Conservation (phyloP, 2,329 filamentous ascomycete genomes). For the Stachybotrys chlorohalonatus region DNA sequence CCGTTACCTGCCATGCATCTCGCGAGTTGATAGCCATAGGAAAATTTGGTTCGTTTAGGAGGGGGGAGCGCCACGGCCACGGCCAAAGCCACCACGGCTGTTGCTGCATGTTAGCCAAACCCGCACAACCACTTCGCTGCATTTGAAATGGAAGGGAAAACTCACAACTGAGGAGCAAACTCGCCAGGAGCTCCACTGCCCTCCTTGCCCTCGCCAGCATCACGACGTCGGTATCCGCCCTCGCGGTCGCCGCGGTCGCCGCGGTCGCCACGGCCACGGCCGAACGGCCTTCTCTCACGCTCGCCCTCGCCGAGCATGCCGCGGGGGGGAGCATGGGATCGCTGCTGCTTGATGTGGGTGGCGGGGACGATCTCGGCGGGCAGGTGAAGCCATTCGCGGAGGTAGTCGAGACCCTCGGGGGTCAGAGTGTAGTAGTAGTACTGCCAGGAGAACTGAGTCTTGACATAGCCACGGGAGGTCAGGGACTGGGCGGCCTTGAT, state of each 20-base stretch:
- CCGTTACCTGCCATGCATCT: conserved; percentile 34
- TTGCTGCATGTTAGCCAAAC: conserved; percentile 23
- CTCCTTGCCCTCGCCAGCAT: conserved; percentile 81
- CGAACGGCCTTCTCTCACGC: conserved; percentile 74
- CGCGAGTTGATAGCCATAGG: conserved; percentile 33
- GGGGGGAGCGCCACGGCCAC: conserved; percentile 73
- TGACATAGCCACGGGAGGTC: conserved; percentile 95
- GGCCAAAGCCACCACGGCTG: conserved; percentile 80
- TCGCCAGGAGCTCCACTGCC: conserved; percentile 84
- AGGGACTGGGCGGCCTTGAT: conserved; percentile 99
- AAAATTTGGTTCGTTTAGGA: conserved; percentile 42
- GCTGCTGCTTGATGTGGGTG: conserved; percentile 99
- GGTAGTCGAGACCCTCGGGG: conserved; percentile 99
- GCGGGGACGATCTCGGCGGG: conserved; percentile 98
- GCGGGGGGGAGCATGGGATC: conserved; percentile 93
- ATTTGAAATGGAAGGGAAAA: conserved; percentile 11
- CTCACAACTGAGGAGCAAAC: conserved; percentile 85
- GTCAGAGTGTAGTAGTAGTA: conserved; percentile 99
- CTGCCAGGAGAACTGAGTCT: conserved; percentile 99
- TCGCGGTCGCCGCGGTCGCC: conserved; percentile 66
- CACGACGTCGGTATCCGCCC: conserved; percentile 87
- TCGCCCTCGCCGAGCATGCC: conserved; percentile 92
- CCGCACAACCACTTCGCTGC: background rate
- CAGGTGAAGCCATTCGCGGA: conserved; percentile 99
- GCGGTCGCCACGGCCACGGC: conserved; percentile 66